Evolutionary conservation across 192 early-diverging fungal genomes (phyloP), one percentile per base, ranked within the genome.

Genomic region (Blastocladiella britannica): DNA sequence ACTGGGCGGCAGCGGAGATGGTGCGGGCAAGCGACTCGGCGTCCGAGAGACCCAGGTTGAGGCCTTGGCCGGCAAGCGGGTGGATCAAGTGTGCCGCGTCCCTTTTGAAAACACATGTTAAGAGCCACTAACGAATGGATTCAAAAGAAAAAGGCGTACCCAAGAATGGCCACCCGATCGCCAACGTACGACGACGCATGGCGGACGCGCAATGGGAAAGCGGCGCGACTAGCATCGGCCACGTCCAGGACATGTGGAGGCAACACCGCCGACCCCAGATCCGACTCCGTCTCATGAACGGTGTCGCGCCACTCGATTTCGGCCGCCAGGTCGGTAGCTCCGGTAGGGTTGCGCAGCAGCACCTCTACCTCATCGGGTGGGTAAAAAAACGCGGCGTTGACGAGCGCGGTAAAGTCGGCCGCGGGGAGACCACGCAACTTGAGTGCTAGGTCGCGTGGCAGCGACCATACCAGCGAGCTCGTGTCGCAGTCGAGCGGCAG

Each of bases 71-170:
- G 7, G 91, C 94, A 57, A 95, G 74, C 28, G 94, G 94, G 63
- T 97, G 92, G 52, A 94, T 82, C 0, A 86, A 78, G 66, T 97
- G 94, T 23, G 92, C 94, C 23, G 94, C 90, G 66, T 97, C 94
- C 5, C 83, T 84, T 28, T 37, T 20, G 23, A 30, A 4, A 43
- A 62, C 4, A 62, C 25, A 63, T 26, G 28, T 18, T 22, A 28
- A 26, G 7, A 24, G 52, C 23, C 12, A 27, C 25, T 56, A 26
- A 29, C 7, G 24, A 31, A 30, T 47, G 56, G 29, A 52, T 22
- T 9, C 5, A 6, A 23, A 55, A 18, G 7, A 27, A 26, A 23
- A 0, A 29, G 24, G 26, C 68, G 56, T 69, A 83, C 78, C 91
- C 94, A 55, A 97, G 77, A 61, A 97, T 74, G 23, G 82, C 92